Conservation (phyloP, 805 yeast species). For the Saccharomyces eubayanus region DNA sequence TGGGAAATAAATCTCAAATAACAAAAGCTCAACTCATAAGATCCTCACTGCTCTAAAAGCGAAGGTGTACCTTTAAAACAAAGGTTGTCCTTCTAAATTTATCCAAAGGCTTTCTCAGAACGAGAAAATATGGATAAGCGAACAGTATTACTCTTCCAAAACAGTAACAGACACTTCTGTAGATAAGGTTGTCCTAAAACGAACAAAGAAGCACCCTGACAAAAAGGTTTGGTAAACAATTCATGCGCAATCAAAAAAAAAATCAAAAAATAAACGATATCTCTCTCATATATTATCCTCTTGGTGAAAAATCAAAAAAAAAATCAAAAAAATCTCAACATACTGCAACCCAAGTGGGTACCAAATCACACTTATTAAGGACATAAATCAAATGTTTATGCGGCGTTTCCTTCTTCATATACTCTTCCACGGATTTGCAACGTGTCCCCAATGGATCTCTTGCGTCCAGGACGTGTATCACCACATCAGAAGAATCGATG, state of each 20-base stretch:
- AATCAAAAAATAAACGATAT: no score
- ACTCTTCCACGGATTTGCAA: constrained; percentile 87
- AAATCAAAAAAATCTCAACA: constrained; percentile 38
- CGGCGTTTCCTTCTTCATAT: constrained; percentile 86
- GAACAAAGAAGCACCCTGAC: constrained; percentile 57
- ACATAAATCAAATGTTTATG: constrained; percentile 94
- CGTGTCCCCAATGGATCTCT: constrained; percentile 96
- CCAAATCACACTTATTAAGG: constrained; percentile 93
- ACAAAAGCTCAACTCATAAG: constrained; percentile 73
- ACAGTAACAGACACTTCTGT: constrained; percentile 90
- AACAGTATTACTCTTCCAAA: constrained; percentile 77
- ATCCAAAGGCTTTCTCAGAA: constrained; percentile 28
- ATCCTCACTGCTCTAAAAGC: constrained; percentile 39
- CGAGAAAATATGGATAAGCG: constrained; percentile 39
- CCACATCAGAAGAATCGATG: constrained; percentile 95
- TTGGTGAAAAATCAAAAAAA: constrained; percentile 7
- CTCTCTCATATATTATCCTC: background rate
- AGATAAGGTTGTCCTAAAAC: constrained; percentile 23
- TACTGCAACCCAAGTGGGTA: constrained; percentile 99
- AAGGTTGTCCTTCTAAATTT: constrained; percentile 35
- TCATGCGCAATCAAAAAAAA: background rate
- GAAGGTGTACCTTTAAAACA: constrained; percentile 39
- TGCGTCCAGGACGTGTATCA: constrained; percentile 92
- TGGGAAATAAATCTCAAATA: background rate
- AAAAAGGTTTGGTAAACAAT: constrained; percentile 63